Conservation (phyloP, 148 eudicot species). For the Rhododendron vialii region DNA sequence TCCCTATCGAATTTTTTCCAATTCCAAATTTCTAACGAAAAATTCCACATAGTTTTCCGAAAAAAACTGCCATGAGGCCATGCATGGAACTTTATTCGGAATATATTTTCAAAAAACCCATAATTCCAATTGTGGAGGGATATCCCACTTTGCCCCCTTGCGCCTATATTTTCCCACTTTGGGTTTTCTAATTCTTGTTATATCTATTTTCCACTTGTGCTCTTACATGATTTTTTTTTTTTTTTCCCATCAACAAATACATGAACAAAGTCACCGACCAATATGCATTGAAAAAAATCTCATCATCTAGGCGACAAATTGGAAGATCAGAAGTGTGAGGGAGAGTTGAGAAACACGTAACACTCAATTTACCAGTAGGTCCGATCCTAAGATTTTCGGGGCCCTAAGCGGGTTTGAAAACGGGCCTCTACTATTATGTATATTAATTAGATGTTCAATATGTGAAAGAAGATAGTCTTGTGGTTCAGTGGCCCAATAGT, state of each 20-base stretch:
- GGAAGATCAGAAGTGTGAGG: background rate
- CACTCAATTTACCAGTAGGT: background rate
- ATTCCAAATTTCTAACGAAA: background rate
- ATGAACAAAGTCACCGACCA: background rate
- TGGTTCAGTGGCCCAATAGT: no score
- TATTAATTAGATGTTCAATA: no score
- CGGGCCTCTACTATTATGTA: no score
- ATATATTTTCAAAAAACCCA: background rate
- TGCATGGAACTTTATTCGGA: background rate
- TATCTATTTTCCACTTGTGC: background rate
- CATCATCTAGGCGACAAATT: background rate
- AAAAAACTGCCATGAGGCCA: background rate
- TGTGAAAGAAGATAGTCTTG: no score
- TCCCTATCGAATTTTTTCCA: background rate
- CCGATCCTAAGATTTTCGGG: no score
- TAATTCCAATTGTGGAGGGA: background rate
- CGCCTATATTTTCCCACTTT: background rate
- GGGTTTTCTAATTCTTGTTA: background rate
- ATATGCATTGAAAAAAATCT: background rate
- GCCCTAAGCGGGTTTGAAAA: no score
- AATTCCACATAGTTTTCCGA: background rate
- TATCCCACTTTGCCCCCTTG: background rate
- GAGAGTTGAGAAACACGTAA: background rate
- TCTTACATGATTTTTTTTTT: background rate
- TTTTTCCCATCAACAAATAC: background rate